Evolutionary conservation across 768 basidiomycete species (phyloP).

Genomic region (Suillus brevipes): DNA sequence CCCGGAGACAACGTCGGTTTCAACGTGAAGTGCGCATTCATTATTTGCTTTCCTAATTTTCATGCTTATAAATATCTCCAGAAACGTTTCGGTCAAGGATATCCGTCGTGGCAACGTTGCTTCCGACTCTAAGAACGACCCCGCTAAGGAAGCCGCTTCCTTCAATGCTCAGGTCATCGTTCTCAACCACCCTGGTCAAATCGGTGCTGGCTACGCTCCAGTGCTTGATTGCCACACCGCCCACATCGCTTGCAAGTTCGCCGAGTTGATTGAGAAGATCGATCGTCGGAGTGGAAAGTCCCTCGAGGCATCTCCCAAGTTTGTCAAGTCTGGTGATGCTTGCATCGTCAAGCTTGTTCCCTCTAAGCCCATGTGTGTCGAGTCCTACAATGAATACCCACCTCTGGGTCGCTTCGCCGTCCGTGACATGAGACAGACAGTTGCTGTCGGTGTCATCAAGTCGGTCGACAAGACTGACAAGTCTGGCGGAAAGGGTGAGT

Average conservation of each 20-base stretch:
- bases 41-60: neutral
- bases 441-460: slow-evolving; percentile 99
- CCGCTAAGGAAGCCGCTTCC: slow-evolving; percentile 97
- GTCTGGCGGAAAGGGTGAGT: slow-evolving; percentile 78
- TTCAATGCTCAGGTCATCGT: slow-evolving; percentile 99
- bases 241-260: slow-evolving; percentile 99
- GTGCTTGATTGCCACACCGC: slow-evolving; percentile 99
- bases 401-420: slow-evolving; percentile 99
- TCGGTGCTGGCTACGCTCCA: slow-evolving; percentile 97
- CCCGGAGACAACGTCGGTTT: slow-evolving; percentile 99
- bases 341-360: slow-evolving; percentile 98
- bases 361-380: slow-evolving; percentile 94
- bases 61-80: slow-evolving; percentile 31
- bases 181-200: slow-evolving; percentile 99
- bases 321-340: slow-evolving; percentile 99
- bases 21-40: slow-evolving; percentile 83
- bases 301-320: slow-evolving; percentile 87
- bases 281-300: slow-evolving; percentile 97
- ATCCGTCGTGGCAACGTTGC: slow-evolving; percentile 99
- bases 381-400: slow-evolving; percentile 96
- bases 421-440: slow-evolving; percentile 99
- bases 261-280: slow-evolving; percentile 98
- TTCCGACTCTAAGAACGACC: slow-evolving; percentile 99
- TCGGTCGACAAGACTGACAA: slow-evolving; percentile 95
- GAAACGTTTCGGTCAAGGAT: slow-evolving; percentile 99